These are phyloP conservation scores for Yamadazyma songkhlaensis DNA, from an alignment of 1,139 yeast species.

Conservation along the genomic window DNA sequence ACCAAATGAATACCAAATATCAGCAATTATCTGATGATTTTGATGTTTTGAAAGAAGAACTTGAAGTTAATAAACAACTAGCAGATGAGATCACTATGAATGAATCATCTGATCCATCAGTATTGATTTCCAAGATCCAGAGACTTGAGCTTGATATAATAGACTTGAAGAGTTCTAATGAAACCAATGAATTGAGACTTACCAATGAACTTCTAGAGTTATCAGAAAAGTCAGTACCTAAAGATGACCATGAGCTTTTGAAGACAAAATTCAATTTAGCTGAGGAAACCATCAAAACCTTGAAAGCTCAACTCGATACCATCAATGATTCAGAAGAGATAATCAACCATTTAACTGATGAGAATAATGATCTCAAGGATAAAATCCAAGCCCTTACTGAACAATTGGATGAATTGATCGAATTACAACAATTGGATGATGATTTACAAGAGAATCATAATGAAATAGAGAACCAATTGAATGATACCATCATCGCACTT, in stretches of 20 bases:
- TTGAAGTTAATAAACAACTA: slow-evolving; percentile 38
- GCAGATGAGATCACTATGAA: slow-evolving; percentile 29
- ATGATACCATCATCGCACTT: slow-evolving; percentile 39
- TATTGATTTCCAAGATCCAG: slow-evolving; percentile 26
- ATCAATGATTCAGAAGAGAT: slow-evolving; percentile 44
- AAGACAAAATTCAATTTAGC: slow-evolving; percentile 34
- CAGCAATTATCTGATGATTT: slow-evolving; percentile 39
- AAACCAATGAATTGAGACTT: slow-evolving; percentile 25
- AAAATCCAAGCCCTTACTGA: slow-evolving; percentile 36
- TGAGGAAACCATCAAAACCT: slow-evolving; percentile 38
- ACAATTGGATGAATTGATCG: slow-evolving; percentile 56
- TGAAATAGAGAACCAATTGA: slow-evolving; percentile 54
- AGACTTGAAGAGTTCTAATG: slow-evolving; percentile 35
- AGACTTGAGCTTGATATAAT: slow-evolving; percentile 38
- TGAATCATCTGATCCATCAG: slow-evolving; percentile 18
- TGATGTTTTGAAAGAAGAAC: slow-evolving; percentile 44
- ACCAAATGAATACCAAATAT: slow-evolving; percentile 31
- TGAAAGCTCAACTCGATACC: slow-evolving; percentile 44
- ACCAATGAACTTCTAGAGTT: slow-evolving; percentile 13
- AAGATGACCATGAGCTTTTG: slow-evolving; percentile 13
- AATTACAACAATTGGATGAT: slow-evolving; percentile 56
- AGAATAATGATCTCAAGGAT: slow-evolving; percentile 47
- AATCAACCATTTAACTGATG: slow-evolving; percentile 54
- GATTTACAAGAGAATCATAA: slow-evolving; percentile 60
- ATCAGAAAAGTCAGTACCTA: slow-evolving; percentile 13